phyloP scores from a whole-genome alignment of 225 moss, liverwort and hornwort species.

The Marchantia paleacea region DNA sequence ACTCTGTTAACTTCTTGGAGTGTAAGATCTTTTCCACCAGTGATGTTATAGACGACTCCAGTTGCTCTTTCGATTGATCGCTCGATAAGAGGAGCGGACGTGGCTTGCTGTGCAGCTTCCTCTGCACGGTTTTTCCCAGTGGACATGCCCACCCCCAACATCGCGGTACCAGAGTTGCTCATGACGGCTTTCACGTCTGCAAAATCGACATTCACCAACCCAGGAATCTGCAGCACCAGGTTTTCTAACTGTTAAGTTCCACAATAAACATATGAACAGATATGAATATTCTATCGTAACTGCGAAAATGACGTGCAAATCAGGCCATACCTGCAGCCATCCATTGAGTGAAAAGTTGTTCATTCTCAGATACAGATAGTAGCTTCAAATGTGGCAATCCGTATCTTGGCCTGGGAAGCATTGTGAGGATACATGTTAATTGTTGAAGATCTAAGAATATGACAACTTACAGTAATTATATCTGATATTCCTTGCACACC shows the following conservation, averaged over 20 bases:
- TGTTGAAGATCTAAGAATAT: not conserved
- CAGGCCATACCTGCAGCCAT: no score
- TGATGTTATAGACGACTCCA: slow-evolving; percentile 84
- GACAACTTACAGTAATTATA: slow-evolving; percentile 65
- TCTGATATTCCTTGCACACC: slow-evolving; percentile 86
- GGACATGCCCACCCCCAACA: slow-evolving; percentile 79
- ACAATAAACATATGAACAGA: not conserved
- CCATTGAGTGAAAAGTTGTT: not conserved
- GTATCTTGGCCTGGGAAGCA: not conserved
- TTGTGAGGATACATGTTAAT: not conserved
- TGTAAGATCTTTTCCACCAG: slow-evolving; percentile 78
- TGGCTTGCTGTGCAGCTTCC: slow-evolving; percentile 80
- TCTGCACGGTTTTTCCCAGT: slow-evolving; percentile 81
- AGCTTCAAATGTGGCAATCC: not conserved
- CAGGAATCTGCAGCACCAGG: slow-evolving; percentile 61
- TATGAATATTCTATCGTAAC: not conserved
- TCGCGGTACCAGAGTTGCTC: slow-evolving; percentile 81
- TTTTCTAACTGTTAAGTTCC: no score
- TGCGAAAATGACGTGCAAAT: no score
- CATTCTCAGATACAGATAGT: not conserved
- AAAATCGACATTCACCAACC: slow-evolving; percentile 80
- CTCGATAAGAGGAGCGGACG: slow-evolving; percentile 79
- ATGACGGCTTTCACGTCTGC: slow-evolving; percentile 82
- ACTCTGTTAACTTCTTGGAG: slow-evolving; percentile 86
- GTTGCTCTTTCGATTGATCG: slow-evolving; percentile 84